A percentile compares a stretch with the other conserved stretches of the same genome.
phyloP scores from a whole-genome alignment of 2,329 filamentous ascomycete species.

The Zalaria obscura region DNA sequence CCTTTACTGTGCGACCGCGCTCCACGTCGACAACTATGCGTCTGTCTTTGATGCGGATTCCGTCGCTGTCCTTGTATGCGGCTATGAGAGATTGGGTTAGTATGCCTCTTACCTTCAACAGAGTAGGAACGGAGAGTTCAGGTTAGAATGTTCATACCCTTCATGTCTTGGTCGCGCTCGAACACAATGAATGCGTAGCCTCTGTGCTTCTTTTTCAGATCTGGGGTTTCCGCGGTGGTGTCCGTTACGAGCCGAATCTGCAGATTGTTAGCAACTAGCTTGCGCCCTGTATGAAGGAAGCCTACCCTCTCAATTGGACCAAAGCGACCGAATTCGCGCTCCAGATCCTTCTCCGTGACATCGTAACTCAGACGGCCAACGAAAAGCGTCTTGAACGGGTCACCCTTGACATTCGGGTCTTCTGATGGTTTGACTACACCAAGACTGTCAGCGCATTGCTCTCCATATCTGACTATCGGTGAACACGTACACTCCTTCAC shows the following conservation, averaged over 20 bases:
- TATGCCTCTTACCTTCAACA: constrained; percentile 1
- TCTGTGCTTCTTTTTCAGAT: constrained; percentile 49
- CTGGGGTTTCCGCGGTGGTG: constrained; percentile 17
- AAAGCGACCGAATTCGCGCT: constrained; percentile 85
- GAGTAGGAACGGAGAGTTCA: constrained; percentile 18
- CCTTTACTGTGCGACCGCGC: constrained; percentile 82
- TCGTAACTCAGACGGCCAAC: constrained; percentile 84
- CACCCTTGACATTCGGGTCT: constrained; percentile 79
- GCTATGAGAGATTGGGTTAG: constrained; percentile 39
- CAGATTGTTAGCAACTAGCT: background rate
- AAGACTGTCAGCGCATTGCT: constrained; percentile 4
- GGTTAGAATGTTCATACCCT: constrained; percentile 51
- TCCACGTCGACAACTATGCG: constrained; percentile 92
- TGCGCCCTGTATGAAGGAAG: constrained; percentile 9
- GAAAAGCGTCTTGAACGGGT: constrained; percentile 91
- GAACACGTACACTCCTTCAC: constrained; percentile 26
- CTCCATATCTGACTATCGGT: constrained; percentile 40
- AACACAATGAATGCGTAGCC: constrained; percentile 97
- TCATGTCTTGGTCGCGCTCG: constrained; percentile 96
- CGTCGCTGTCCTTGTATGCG: constrained; percentile 79
- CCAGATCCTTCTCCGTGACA: constrained; percentile 75
- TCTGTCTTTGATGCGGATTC: constrained; percentile 82
- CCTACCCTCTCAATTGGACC: constrained; percentile 84
- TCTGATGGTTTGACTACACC: constrained; percentile 61
- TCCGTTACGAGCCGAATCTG: constrained; percentile 76